Evolutionary conservation across 2,329 filamentous ascomycete genomes (phyloP).

Genomic region (Aureobasidium zeae): DNA sequence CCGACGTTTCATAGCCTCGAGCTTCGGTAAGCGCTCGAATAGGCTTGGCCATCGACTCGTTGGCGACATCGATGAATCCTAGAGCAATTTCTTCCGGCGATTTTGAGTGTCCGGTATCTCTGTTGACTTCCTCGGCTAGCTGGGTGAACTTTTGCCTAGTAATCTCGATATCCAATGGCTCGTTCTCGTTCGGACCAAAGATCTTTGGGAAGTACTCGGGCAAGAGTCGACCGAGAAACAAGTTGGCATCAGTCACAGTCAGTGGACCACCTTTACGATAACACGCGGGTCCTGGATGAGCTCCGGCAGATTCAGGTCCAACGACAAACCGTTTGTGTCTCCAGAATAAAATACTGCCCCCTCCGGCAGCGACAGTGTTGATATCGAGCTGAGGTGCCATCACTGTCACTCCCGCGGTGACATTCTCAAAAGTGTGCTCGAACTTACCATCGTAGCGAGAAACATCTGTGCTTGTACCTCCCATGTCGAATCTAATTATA

Average conservation of each 20-base stretch:
- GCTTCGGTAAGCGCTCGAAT: slow-evolving; percentile 88
- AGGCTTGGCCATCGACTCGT: slow-evolving; percentile 83
- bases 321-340: slow-evolving; percentile 84
- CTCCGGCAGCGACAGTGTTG: slow-evolving; percentile 88
- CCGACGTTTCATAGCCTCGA: slow-evolving; percentile 82
- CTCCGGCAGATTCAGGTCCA: slow-evolving; percentile 79
- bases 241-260: slow-evolving; percentile 88
- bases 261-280: slow-evolving; percentile 83
- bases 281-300: slow-evolving; percentile 82
- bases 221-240: slow-evolving; percentile 72
- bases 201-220: slow-evolving; percentile 94
- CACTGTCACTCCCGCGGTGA: slow-evolving; percentile 86
- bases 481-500: slow-evolving; percentile 98
- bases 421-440: slow-evolving; percentile 91
- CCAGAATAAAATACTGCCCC: slow-evolving; percentile 77
- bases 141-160: slow-evolving; percentile 68
- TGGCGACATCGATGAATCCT: slow-evolving; percentile 81
- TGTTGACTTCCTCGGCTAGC: slow-evolving; percentile 67
- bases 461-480: slow-evolving; percentile 85
- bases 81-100: slow-evolving; percentile 76
- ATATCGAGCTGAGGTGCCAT: slow-evolving; percentile 89
- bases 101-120: slow-evolving; percentile 53
- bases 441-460: slow-evolving; percentile 79
- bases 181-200: slow-evolving; percentile 80
- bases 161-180: slow-evolving; percentile 66